A percentile compares a stretch with the other conserved stretches of the same genome.
Evolutionary conservation across 176 grass and related monocot species (phyloP).

Genomic region (Rhynchospora tenuis): DNA sequence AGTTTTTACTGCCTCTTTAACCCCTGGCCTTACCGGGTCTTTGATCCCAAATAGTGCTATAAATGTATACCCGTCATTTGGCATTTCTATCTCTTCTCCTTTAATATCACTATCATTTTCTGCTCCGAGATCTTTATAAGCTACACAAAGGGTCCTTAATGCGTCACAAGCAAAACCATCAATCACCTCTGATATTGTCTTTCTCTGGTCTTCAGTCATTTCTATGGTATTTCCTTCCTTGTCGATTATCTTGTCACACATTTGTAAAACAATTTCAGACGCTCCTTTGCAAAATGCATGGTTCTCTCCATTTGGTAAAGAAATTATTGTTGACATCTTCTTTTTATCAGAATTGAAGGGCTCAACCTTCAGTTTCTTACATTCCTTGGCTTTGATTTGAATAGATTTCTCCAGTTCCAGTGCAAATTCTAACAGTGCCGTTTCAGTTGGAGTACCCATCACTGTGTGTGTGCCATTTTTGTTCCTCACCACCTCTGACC

Average conservation of each 20-base stretch:
- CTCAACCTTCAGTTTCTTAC: constrained; percentile 68
- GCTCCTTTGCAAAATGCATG: constrained; percentile 77
- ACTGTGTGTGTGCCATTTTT: constrained; percentile 57
- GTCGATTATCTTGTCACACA: constrained; percentile 52
- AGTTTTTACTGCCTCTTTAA: constrained; percentile 71
- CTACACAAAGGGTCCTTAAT: constrained; percentile 86
- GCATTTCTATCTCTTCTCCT: constrained; percentile 42
- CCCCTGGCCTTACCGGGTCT: constrained; percentile 74
- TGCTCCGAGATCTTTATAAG: constrained; percentile 64
- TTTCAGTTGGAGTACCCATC: constrained; percentile 92
- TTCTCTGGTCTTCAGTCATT: constrained; percentile 39
- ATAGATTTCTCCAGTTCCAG: constrained; percentile 55
- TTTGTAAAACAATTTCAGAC: constrained; percentile 69
- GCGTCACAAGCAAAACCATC: constrained; percentile 72
- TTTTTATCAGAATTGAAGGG: constrained; percentile 97
- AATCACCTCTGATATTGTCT: constrained; percentile 51
- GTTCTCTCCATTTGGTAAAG: constrained; percentile 41
- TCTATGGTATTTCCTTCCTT: constrained; percentile 33
- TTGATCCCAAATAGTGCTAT: constrained; percentile 90
- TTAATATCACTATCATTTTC: constrained; percentile 19
- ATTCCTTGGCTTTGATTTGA: constrained; percentile 12
- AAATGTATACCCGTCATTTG: constrained; percentile 61
- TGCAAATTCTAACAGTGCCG: constrained; percentile 79
- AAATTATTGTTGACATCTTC: constrained; percentile 69
- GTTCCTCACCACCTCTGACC: constrained; percentile 65